Conservation (phyloP, 805 yeast species). For the Kurtzmaniella fragi region DNA sequence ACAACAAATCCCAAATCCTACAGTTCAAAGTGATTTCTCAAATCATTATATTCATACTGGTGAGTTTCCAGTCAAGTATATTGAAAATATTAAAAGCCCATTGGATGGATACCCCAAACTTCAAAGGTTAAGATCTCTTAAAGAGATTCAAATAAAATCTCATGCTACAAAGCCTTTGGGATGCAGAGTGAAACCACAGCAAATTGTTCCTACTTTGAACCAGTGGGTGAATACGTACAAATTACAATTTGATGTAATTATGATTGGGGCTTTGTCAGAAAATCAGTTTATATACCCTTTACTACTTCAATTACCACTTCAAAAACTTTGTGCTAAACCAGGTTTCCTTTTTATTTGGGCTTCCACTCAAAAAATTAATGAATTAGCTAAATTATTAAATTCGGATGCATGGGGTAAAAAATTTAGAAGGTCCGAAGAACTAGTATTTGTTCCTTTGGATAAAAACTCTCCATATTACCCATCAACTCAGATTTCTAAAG, state of each 20-base stretch:
- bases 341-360: slow-evolving; percentile 89
- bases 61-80: slow-evolving; percentile 54
- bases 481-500: slow-evolving; percentile 30
- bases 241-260: slow-evolving; percentile 78
- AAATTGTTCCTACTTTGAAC: slow-evolving; percentile 53
- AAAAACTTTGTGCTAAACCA: slow-evolving; percentile 73
- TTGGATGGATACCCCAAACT: slow-evolving; percentile 85
- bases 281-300: slow-evolving; percentile 63
- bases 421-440: slow-evolving; percentile 85
- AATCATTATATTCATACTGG: slow-evolving; percentile 64
- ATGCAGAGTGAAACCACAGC: slow-evolving; percentile 44
- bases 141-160: slow-evolving; percentile 48
- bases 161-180: slow-evolving; percentile 67
- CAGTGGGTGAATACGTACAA: slow-evolving; percentile 56
- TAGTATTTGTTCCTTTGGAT: slow-evolving; percentile 74
- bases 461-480: slow-evolving; percentile 65
- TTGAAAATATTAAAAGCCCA: slow-evolving; percentile 62
- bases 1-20: not conserved
- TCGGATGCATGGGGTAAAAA: slow-evolving; percentile 50
- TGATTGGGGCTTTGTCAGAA: slow-evolving; percentile 83
- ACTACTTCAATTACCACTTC: slow-evolving; percentile 63
- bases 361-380: slow-evolving; percentile 64
- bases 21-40: slow-evolving; percentile 48
- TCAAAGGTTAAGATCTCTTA: slow-evolving; percentile 61
- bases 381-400: slow-evolving; percentile 50